Percentiles rank a stretch among this genome's conserved stretches.
These are phyloP conservation scores for Arthrobotrys sphaeroides DNA, from an alignment of 2,329 filamentous ascomycete genomes.

Conservation along the genomic window DNA sequence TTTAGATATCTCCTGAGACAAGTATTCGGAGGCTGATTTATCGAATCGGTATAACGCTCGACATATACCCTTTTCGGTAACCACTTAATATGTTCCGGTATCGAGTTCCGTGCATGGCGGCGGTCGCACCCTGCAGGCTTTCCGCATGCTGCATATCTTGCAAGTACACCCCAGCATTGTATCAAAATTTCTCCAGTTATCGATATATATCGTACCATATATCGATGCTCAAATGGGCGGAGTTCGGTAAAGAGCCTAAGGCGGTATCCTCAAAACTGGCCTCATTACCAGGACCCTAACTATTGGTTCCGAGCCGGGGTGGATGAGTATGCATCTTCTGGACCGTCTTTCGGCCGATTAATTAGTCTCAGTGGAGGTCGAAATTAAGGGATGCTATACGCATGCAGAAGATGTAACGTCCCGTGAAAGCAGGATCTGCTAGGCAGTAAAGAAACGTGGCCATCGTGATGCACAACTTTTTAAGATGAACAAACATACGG, in stretches of 20 bases:
- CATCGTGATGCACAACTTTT: neutral
- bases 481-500: neutral
- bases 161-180: neutral
- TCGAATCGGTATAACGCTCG: neutral
- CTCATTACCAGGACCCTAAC: neutral
- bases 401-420: conserved; percentile 8
- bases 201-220: conserved; percentile 3
- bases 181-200: neutral
- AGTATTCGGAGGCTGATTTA: neutral
- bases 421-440: neutral
- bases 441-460: conserved; percentile 12
- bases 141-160: neutral
- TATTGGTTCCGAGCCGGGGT: neutral
- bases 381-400: conserved; percentile 16
- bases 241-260: neutral
- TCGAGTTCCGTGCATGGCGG: neutral
- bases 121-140: neutral
- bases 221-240: neutral
- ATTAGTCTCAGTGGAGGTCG: neutral
- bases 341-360: conserved; percentile 14
- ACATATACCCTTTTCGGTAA: neutral
- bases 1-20: conserved; percentile 3
- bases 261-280: neutral
- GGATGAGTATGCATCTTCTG: neutral
- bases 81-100: neutral